A percentile compares a stretch with the other conserved stretches of the same genome.
These are phyloP conservation scores for Aspergillus conjunctus DNA, from an alignment of 495 filamentous ascomycete genomes.

Conservation along the genomic window DNA sequence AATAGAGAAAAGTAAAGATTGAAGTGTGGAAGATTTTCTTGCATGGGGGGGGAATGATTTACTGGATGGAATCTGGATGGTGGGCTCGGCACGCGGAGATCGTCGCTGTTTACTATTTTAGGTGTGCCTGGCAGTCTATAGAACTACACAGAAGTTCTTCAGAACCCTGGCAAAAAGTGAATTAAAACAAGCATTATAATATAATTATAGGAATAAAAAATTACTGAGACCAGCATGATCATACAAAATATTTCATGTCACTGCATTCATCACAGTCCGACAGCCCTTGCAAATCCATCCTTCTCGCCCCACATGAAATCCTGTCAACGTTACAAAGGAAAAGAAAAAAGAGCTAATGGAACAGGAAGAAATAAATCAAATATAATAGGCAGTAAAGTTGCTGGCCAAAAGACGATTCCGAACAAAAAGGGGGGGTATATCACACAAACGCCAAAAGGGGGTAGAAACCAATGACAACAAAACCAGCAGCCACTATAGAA, in stretches of 20 bases:
- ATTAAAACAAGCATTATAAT: no score
- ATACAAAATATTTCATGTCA: constrained; percentile 11
- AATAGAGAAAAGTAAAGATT: not conserved
- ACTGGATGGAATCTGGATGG: no score
- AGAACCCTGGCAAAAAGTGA: no score
- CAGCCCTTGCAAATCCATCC: constrained; percentile 6
- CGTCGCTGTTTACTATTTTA: no score
- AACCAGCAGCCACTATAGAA: constrained; percentile 17
- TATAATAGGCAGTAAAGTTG: no score
- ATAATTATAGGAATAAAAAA: not conserved
- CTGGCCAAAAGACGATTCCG: not conserved
- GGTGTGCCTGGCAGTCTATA: no score
- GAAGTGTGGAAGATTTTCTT: no score
- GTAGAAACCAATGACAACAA: not conserved
- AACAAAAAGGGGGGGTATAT: constrained; percentile 42
- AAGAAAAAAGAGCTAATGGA: constrained; percentile 16
- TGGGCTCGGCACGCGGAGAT: no score
- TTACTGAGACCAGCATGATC: constrained; percentile 2
- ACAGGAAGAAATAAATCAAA: not conserved
- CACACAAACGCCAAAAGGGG: constrained; percentile 46
- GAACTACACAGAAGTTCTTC: no score
- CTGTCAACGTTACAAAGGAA: constrained; percentile 7
- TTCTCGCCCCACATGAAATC: constrained; percentile 12
- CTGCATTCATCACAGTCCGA: constrained; percentile 15
- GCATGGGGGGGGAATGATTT: no score